Evolutionary conservation across 305 asterid species (phyloP), one percentile per base, ranked within the genome.

Genomic region (Solanum hybrid): DNA sequence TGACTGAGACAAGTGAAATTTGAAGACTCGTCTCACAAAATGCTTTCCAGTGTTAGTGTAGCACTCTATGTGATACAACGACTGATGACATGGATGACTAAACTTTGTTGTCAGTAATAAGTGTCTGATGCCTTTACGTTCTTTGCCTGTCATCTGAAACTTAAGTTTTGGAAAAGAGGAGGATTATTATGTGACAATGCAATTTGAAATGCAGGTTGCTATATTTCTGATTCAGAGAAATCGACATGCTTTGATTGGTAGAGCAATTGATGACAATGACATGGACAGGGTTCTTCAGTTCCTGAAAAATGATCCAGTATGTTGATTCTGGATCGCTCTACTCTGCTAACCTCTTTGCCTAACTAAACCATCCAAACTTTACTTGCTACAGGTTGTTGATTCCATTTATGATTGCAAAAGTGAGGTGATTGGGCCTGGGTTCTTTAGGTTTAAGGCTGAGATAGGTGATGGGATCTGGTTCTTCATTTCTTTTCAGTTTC

Each of bases 381-480:
- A 89, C 88, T 87, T 61, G 71, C 90, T 90, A 89, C 92, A 97
- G 99, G 99, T 97, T 91, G 99, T 97, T 36, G 99, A 97, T 95
- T 78, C 98, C 61, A 96, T 97, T 42, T 97, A 97, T 91, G 99
- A 97, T 94, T 96, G 98, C 97, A 97, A 97, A 92, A 97, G 99
- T 16, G 99, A 97, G 97, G 99, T 97, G 94, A 97, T 97, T 89
- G 99, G 99, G 86, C 99, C 99, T 26, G 99, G 99, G 73, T 97
- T 96, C 92, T 97, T 97, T 87, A 94, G 99, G 92, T 97, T 97
- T 93, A 97, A 97, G 92, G 99, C 99, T 88, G 99, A 97, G 92
- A 97, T 97, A 95, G 99, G 99, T 97, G 94, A 94, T 31, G 46
- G 8, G 46, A 89, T 84, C 22, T 29, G 36, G 75, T 34, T 40